Base-by-base conservation (phyloP, 805 yeast genomes). In the Saccharomycopsis malanga region DNA sequence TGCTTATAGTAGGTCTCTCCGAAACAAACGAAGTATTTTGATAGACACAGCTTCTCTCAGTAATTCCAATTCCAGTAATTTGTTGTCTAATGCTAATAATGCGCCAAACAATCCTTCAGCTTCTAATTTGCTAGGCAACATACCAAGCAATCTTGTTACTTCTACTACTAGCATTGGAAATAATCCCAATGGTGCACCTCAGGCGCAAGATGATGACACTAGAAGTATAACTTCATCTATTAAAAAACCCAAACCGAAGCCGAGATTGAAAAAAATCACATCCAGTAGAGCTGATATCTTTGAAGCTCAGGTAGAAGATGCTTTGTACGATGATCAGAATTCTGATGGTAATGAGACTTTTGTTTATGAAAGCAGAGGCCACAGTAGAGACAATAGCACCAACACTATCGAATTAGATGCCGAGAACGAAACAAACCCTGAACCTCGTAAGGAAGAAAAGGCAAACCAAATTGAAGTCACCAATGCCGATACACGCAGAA, bases 271-370 rank as follows among this genome's bases (percentile, higher is more conserved):
- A 44, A 78, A 76, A 51, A 76, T 72, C 53, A 65, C 65, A 4
- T 75, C 87, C 3, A 79, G 95, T 5, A 76, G 88, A 58, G 93
- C 96, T 0, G 98, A 89, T 59, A 78, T 87, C 51, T 93, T 93
- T 63, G 98, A 97, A 7, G 97, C 98, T 0, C 85, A 83, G 56
- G 71, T 93, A 52, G 98, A 96, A 6, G 82, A 87, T 47, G 98
- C 98, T 1, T 94, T 91, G 3, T 95, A 84, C 53, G 96, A 87
- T 56, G 89, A 79, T 38, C 87, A 84, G 52, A 79, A 84, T 35
- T 81, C 89, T 29, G 97, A 89, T 61, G 79, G 88, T 22, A 96
- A 89, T 56, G 98, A 93, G 62, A 87, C 95, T 1, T 91, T 93
- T 71, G 96, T 91, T n/a, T 91, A 91, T 62, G 97, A 89, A 58